A percentile compares a stretch with the other conserved stretches of the same genome.
Evolutionary conservation across 495 filamentous ascomycete genomes (phyloP).

Genomic region (Hypoxylon rickii): DNA sequence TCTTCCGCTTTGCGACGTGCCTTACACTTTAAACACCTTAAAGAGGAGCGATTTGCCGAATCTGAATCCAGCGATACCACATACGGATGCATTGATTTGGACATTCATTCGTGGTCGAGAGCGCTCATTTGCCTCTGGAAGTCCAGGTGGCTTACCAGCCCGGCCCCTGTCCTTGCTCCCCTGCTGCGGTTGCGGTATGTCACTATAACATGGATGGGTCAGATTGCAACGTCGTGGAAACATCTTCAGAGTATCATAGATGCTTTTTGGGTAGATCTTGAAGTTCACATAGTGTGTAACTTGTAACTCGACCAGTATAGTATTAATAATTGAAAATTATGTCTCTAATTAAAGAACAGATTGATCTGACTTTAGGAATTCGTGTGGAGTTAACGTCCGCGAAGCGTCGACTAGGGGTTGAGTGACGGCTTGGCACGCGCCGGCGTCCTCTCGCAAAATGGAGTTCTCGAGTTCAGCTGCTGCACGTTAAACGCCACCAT

Average conservation of each 20-base stretch:
- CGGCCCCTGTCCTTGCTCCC: conserved; percentile 10
- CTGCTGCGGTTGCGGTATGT: conserved; percentile 2
- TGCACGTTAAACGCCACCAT: conserved; percentile 36
- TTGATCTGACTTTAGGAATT: too few relatives aligned
- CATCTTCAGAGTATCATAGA: too few relatives aligned
- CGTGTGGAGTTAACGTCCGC: conserved; percentile 2
- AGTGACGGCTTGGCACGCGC: conserved; percentile 17
- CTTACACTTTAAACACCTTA: too few relatives aligned
- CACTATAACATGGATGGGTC: conserved; percentile 16
- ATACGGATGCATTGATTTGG: background rate
- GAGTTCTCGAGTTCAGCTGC: conserved; percentile 32
- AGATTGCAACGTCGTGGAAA: background rate
- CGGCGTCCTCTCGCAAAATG: conserved; percentile 18
- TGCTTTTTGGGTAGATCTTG: too few relatives aligned
- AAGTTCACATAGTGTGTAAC: too few relatives aligned
- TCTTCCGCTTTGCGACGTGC: too few relatives aligned
- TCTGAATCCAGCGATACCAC: too few relatives aligned
- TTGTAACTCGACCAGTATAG: too few relatives aligned
- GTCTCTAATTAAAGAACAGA: too few relatives aligned
- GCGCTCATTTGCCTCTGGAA: background rate
- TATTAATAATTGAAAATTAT: too few relatives aligned
- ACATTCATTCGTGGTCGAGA: background rate
- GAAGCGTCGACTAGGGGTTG: conserved; percentile 6
- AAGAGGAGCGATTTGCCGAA: too few relatives aligned
- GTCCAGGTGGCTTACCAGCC: conserved; percentile 1